A percentile compares a stretch with the other conserved stretches of the same genome.
phyloP scores from a whole-genome alignment of 495 filamentous ascomycete species.

The Jackrogersella multiformis region DNA sequence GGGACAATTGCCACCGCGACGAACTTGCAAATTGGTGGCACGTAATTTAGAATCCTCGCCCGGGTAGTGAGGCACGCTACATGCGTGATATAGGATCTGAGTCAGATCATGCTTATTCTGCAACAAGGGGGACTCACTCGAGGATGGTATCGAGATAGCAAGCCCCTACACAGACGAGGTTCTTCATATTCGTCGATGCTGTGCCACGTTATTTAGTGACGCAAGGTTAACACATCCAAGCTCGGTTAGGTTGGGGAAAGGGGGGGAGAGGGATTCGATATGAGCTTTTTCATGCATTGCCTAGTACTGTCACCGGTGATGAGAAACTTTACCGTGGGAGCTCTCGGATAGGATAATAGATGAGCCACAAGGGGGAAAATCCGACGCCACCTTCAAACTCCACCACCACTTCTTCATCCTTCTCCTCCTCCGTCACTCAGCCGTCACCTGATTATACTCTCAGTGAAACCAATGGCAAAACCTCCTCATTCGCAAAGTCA shows the following conservation, averaged over 20 bases:
- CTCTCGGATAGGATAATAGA: slow-evolving; percentile 16
- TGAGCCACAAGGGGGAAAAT: slow-evolving; percentile 24
- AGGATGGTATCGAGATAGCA: slow-evolving; percentile 76
- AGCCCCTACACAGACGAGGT: slow-evolving; percentile 69
- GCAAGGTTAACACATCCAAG: slow-evolving; percentile 24
- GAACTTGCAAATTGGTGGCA: slow-evolving; percentile 64
- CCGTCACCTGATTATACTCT: slow-evolving; percentile 3
- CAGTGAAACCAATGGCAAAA: slow-evolving; percentile 23
- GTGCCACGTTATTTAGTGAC: slow-evolving; percentile 35
- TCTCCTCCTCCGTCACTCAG: slow-evolving; percentile 3
- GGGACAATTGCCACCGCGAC: slow-evolving; percentile 76
- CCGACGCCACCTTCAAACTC: slow-evolving; percentile 16
- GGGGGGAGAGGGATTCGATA: slow-evolving; percentile 5
- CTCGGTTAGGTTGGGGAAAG: neutral
- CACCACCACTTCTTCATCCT: neutral
- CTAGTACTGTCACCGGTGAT: slow-evolving; percentile 19
- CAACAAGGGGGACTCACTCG: slow-evolving; percentile 58
- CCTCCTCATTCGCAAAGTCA: slow-evolving; percentile 6
- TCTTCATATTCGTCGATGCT: slow-evolving; percentile 45
- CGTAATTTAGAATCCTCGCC: slow-evolving; percentile 76
- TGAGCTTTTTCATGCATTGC: slow-evolving; percentile 18
- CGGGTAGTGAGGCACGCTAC: slow-evolving; percentile 71
- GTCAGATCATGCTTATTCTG: slow-evolving; percentile 35
- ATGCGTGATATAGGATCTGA: slow-evolving; percentile 31
- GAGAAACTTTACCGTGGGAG: neutral